phyloP scores from a whole-genome alignment of 169 alveolate genomes.

The Plasmodium cynomolgi region DNA sequence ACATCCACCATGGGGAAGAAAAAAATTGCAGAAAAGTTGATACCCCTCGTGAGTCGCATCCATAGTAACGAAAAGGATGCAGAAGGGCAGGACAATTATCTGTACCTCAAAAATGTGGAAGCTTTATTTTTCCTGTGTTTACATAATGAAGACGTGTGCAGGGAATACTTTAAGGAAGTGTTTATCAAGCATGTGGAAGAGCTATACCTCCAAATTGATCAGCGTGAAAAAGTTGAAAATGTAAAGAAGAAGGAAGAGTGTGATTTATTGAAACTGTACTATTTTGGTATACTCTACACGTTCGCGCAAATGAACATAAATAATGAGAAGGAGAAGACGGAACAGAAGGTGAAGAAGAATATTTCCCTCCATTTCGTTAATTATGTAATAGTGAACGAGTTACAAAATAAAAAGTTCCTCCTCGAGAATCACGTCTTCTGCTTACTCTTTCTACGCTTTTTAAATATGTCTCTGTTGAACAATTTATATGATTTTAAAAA shows the following conservation, averaged over 20 bases:
- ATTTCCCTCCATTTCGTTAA: background rate
- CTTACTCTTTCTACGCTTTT: conserved; percentile 23
- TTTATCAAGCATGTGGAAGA: conserved; percentile 24
- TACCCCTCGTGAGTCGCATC: background rate
- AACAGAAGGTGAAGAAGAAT: background rate
- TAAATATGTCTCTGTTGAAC: conserved; percentile 35
- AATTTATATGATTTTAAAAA: conserved; percentile 34
- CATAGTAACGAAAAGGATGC: background rate
- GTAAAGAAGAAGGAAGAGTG: conserved; percentile 1
- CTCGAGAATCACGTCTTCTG: conserved; percentile 35
- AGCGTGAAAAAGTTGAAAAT: background rate
- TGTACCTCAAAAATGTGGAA: conserved; percentile 26
- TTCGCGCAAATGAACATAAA: conserved; percentile 8
- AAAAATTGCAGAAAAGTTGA: conserved; percentile 6
- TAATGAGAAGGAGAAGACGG: background rate
- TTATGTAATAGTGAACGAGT: conserved; percentile 25
- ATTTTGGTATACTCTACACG: conserved; percentile 39
- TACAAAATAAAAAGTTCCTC: conserved; percentile 30
- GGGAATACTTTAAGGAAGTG: background rate
- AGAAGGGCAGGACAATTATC: conserved; percentile 10
- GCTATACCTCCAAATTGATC: conserved; percentile 9
- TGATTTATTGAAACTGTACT: conserved; percentile 31
- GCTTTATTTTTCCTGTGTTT: conserved; percentile 22
- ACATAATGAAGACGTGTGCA: conserved; percentile 17
- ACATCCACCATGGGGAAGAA: background rate